Evolutionary conservation across 176 grass and related monocot species (phyloP).

Genomic region (Sorghum bicolor): DNA sequence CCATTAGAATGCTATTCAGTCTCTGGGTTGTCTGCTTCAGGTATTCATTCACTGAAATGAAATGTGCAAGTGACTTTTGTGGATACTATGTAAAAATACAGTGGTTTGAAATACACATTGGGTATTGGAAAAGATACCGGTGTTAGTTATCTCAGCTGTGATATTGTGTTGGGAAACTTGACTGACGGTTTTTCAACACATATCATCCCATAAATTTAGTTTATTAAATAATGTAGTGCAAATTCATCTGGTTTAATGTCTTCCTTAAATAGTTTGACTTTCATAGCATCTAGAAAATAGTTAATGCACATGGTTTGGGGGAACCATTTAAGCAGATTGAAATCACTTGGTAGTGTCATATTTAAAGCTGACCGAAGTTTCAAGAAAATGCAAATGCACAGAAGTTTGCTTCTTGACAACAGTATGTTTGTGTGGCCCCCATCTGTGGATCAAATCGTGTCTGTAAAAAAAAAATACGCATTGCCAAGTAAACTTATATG

Average conservation of each 20-base stretch:
- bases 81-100: conserved; percentile 8
- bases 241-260: not conserved
- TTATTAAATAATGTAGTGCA: not conserved
- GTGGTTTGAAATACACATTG: not conserved
- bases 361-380: conserved; percentile 14
- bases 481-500: conserved; percentile 19
- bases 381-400: not conserved
- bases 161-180: conserved; percentile 3
- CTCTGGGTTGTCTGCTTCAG: conserved; percentile 17
- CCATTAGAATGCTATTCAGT: not conserved
- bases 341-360: not conserved
- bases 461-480: not conserved
- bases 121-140: not conserved
- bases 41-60: conserved; percentile 11
- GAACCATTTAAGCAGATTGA: not conserved
- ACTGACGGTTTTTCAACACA: not conserved
- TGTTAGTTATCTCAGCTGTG: not conserved
- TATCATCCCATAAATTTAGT: not conserved
- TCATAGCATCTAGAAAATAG: not conserved
- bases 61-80: conserved; percentile 1
- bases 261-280: not conserved
- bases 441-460: not conserved
- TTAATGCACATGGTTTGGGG: not conserved
- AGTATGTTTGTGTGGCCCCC: not conserved
- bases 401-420: not conserved